Base-by-base conservation (phyloP, 83 land plant genomes). In the Isoetes engelmannii region DNA sequence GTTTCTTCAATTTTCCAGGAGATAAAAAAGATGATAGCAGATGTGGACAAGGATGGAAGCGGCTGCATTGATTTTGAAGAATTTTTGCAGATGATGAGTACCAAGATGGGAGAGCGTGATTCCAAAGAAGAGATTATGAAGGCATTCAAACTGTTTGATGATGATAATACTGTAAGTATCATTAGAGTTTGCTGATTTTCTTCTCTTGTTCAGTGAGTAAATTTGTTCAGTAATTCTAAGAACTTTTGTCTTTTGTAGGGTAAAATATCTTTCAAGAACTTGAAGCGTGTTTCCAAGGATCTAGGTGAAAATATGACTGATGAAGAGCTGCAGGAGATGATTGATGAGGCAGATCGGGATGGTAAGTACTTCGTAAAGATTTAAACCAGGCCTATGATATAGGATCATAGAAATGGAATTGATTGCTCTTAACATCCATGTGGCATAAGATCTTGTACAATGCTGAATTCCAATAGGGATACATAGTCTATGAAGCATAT, bases 301-400 rank as follows among this genome's bases (percentile, higher is more conserved):
- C 48, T 48, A 47, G 69, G 69, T 15, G 69, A 67, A 19, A 12
- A 46, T 4, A 46, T 67, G 5, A 67, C 18, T 47, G 69, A 67
- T 67, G 69, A 42, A 47, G 69, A 67, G 20, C 48, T 67, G 19
- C 47, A 47, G 49, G 61, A 67, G 69, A 67, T 67, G 69, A 67
- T 67, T 42, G 12, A 9, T 67, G 69, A 67, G 18, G 69, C 69
- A 67, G 69, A 67, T 67, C 44, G 76, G 19, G 85, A 94, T 74
- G 85, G 99, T 90, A 82, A 73, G 81, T 47, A 44, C 15, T 50
- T n/a, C n/a, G n/a, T n/a, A 28, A 2, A 28, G 37, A 0, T 0
- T 28, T 28, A 28, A 28, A 28, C 37, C 2, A 28, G 37, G 37
- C 37, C 2, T 28, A 28, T 28, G 37, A 28, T 28, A 28, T 28